Evolutionary conservation across 176 grass and related monocot genomes (phyloP), one percentile per base, ranked within the genome.

Genomic region (Cenchrus purpureus): DNA sequence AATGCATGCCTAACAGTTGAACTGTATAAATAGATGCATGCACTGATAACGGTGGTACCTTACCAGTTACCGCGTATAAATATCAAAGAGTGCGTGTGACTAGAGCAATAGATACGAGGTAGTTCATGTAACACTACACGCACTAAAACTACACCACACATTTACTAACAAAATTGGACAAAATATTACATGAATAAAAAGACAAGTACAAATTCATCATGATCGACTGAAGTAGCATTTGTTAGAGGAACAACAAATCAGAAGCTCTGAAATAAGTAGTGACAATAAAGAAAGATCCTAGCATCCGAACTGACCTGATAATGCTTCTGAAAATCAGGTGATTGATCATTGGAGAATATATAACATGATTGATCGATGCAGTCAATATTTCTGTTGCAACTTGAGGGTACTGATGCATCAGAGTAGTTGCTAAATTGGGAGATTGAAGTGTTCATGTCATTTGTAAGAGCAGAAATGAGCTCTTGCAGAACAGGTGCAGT

Each of bases 391-490:
- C 20, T 70, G 4, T 54, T 13, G 9, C 60, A 55, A 12, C 45
- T 46, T 14, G 84, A 12, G 65, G 69, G 75, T 34, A 37, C 40
- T 48, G 83, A 83, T 64, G 11, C 43, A 59, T 82, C 71, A 4
- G 57, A 87, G 20, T 12, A 68, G 66, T 80, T 78, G 43, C 31
- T 60, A 73, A 10, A 69, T 43, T 82, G 63, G 49, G 85, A 81
- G 40, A 54, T 31, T 8, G 65, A 76, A 73, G 59, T 37, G 45
- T 48, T 34, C 62, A 60, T 69, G 17, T 72, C 89, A 64, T 50
- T 80, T 55, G 50, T 86, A 63, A 97, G 79, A 57, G 76, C 89
- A 54, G 85, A 82, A 71, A 91, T 89, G 59, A 97, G 89, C n/a
- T 91, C 54, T 82, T 94, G 87, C 66, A 97, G 89, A 78, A 90